These are phyloP conservation scores for Cystofilobasidium capitatum DNA, from an alignment of 768 basidiomycete species.

Conservation along the genomic window DNA sequence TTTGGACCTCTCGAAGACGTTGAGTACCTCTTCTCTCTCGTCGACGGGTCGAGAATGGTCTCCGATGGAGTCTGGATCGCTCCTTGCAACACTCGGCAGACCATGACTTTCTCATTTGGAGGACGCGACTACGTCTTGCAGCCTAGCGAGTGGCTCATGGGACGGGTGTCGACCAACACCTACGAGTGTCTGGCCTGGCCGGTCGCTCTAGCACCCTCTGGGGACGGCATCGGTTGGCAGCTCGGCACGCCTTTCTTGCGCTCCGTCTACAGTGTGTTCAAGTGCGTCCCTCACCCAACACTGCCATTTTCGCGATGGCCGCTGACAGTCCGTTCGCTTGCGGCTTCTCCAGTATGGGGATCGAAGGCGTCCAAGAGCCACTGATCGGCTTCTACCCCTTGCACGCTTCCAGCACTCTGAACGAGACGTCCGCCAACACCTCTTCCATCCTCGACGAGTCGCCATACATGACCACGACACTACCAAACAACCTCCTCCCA, in stretches of 20 bases:
- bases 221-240: constrained; percentile 38
- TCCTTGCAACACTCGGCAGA: constrained; percentile 35
- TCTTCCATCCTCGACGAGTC: constrained; percentile 6
- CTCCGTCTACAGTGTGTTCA: constrained; percentile 35
- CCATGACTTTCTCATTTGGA: constrained; percentile 36
- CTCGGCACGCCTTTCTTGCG: constrained; percentile 36
- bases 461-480: constrained; percentile 1
- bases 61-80: constrained; percentile 34
- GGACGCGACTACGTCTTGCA: constrained; percentile 29
- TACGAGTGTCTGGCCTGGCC: constrained; percentile 38
- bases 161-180: constrained; percentile 29
- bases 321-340: neutral
- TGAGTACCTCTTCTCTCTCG: constrained; percentile 30
- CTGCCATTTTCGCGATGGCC: neutral
- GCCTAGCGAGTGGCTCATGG: constrained; percentile 37
- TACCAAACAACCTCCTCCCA: constrained; percentile 17
- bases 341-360: constrained; percentile 31
- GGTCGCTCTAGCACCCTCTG: constrained; percentile 30
- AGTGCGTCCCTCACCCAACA: constrained; percentile 21
- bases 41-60: constrained; percentile 35
- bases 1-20: constrained; percentile 36
- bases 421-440: neutral
- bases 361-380: constrained; percentile 34
- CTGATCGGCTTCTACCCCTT: constrained; percentile 33
- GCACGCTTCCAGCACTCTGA: neutral